Evolutionary conservation across 805 yeast genomes (phyloP).

Genomic region (Ogataea degrootiae): DNA sequence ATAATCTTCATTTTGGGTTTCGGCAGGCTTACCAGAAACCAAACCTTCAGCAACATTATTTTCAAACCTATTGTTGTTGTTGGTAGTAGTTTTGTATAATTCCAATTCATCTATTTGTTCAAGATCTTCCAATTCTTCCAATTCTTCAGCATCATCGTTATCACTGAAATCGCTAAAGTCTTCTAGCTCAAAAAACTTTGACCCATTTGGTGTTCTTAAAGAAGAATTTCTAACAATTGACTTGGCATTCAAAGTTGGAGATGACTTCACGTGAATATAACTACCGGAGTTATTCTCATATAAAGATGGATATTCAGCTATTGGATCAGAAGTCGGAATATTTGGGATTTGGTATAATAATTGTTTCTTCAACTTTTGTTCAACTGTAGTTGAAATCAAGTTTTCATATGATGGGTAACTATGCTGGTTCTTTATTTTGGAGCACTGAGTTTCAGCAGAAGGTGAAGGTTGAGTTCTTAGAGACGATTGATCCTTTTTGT

Average conservation of each 20-base stretch:
- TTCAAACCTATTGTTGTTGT: too few relatives aligned
- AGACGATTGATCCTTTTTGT: too few relatives aligned
- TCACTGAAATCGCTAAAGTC: constrained; percentile 19
- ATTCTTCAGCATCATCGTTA: constrained; percentile 4
- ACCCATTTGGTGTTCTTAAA: not conserved
- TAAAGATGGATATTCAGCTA: constrained; percentile 15
- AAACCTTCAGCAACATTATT: too few relatives aligned
- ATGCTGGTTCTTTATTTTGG: too few relatives aligned
- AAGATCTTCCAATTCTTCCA: not conserved
- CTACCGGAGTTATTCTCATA: constrained; percentile 11
- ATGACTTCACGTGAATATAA: constrained; percentile 3
- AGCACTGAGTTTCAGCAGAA: too few relatives aligned
- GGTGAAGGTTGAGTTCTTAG: too few relatives aligned
- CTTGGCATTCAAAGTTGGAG: constrained; percentile 6
- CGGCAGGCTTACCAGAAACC: too few relatives aligned
- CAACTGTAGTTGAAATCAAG: too few relatives aligned
- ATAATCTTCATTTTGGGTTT: too few relatives aligned
- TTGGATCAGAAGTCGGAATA: constrained; percentile 17
- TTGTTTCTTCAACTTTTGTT: not conserved
- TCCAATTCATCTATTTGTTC: not conserved
- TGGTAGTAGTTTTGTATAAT: too few relatives aligned
- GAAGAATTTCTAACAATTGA: not conserved
- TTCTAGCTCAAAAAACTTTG: constrained; percentile 15
- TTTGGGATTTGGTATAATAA: not conserved
- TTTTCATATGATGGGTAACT: too few relatives aligned